Percentiles rank a stretch among this genome's conserved stretches.
Conservation (phyloP, 257 asterid species). For the Nyctanthes arbortristis region DNA sequence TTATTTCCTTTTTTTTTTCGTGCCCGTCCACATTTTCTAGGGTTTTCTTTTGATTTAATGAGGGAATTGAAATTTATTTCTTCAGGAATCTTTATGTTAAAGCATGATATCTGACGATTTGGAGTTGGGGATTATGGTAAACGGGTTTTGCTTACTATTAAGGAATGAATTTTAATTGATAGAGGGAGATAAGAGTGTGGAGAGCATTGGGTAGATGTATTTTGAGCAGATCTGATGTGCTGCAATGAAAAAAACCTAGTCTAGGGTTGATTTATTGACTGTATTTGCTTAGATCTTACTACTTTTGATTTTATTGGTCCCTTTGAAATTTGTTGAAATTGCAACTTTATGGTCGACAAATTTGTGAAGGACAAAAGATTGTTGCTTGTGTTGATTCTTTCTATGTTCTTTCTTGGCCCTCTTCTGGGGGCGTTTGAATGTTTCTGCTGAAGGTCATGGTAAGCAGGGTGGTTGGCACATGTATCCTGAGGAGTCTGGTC, state of each 20-base stretch:
- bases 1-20: not conserved
- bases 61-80: not conserved
- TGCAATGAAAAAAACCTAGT: not conserved
- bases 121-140: not conserved
- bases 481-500: slow-evolving; percentile 69
- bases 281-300: slow-evolving; percentile 33
- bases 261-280: slow-evolving; percentile 11
- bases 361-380: slow-evolving; percentile 17
- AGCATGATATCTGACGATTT: not conserved
- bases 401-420: slow-evolving; percentile 17
- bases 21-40: slow-evolving; percentile 15
- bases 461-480: slow-evolving; percentile 93
- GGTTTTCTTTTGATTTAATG: slow-evolving; percentile 2
- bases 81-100: not conserved
- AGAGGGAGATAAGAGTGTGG: not conserved
- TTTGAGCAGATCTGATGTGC: slow-evolving; percentile 52
- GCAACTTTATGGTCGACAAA: not conserved
- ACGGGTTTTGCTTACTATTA: not conserved
- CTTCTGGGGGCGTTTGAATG: slow-evolving; percentile 32
- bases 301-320: slow-evolving; percentile 18
- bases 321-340: not conserved
- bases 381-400: slow-evolving; percentile 32
- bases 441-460: slow-evolving; percentile 85
- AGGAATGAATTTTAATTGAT: not conserved
- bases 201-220: slow-evolving; percentile 12